Conservation (phyloP, 805 yeast species). For the Brettanomyces nanus region DNA sequence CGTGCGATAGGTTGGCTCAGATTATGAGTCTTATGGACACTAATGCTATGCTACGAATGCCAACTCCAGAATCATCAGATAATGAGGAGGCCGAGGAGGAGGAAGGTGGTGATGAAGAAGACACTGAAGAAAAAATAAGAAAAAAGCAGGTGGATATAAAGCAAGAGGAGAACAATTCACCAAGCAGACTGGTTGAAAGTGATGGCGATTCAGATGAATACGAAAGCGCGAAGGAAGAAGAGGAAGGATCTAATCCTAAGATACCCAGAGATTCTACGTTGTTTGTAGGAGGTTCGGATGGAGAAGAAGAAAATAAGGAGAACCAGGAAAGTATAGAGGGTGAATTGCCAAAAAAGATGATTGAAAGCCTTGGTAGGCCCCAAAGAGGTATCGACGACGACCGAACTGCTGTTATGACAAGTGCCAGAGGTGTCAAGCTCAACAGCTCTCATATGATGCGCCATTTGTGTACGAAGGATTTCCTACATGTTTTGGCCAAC, state of each 20-base stretch:
- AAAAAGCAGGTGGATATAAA: neutral
- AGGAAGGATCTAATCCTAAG: neutral
- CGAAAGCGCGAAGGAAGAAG: neutral
- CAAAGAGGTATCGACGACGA: neutral
- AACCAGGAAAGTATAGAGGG: neutral
- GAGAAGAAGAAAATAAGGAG: neutral
- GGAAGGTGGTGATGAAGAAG: neutral
- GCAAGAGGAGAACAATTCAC: neutral
- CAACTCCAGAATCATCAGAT: constrained; percentile 9
- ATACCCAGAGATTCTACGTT: neutral
- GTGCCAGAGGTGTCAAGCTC: constrained; percentile 9
- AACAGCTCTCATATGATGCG: constrained; percentile 7
- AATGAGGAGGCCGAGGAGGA: neutral
- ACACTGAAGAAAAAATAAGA: neutral
- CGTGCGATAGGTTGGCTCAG: constrained; percentile 11
- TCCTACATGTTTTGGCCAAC: constrained; percentile 10
- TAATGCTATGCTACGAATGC: constrained; percentile 4
- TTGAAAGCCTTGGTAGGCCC: neutral
- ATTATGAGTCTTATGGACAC: constrained; percentile 5
- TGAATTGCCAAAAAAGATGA: neutral
- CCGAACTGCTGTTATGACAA: constrained; percentile 1
- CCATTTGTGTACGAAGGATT: constrained; percentile 12
- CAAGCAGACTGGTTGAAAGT: neutral
- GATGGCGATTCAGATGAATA: neutral
- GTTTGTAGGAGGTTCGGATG: neutral